Base-by-base conservation (phyloP, 805 yeast species). In the Candida khao-thaluensis region DNA sequence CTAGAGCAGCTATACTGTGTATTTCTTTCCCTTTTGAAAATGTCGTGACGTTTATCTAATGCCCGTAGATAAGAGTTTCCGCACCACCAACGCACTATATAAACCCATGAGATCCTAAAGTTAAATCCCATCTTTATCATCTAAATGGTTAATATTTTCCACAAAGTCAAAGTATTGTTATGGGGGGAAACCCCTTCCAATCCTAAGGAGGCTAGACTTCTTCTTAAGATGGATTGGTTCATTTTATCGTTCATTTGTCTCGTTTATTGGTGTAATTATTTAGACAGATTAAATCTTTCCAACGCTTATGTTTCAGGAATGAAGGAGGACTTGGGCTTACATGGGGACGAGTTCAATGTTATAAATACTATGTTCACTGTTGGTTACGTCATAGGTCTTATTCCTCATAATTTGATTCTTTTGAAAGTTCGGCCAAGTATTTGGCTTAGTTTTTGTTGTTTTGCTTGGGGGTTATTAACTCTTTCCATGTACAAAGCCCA, bases 261-360 rank as follows among this genome's bases (percentile, higher is more conserved):
- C 24, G 50, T 65, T 2, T 71, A 70, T 45, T 70, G 72, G 68
- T 65, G 60, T 41, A 80, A 79, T 47, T 80, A 78, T 53, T 66
- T 81, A 22, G 85, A 80, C 55, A 66, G 81, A 35, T 35, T 50
- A n/a, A 56, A 56, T 35, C 47, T 56, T 17, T 32, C 54, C 12
- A 54, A 53, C 31, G 85, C 86, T 2, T 81, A 80, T 52, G 81
- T 79, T n/a, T 69, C 79, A 8, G 86, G 86, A 7, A 76, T 81
- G 84, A 70, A 76, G 47, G 78, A 77, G 41, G 84, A 74, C 38
- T 48, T 77, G 40, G 47, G 59, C 3, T 62, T 77, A 66, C 29
- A 52, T 28, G 79, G 79, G 9, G 57, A 73, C 42, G 71, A 78
- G 40, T 71, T 67, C 45, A 77, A 78, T 50, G 44, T 73, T 28